Percentiles rank a stretch among this genome's conserved stretches.
Evolutionary conservation across 164 flowering plant genomes (phyloP).

Genomic region (Pachysandra terminalis): DNA sequence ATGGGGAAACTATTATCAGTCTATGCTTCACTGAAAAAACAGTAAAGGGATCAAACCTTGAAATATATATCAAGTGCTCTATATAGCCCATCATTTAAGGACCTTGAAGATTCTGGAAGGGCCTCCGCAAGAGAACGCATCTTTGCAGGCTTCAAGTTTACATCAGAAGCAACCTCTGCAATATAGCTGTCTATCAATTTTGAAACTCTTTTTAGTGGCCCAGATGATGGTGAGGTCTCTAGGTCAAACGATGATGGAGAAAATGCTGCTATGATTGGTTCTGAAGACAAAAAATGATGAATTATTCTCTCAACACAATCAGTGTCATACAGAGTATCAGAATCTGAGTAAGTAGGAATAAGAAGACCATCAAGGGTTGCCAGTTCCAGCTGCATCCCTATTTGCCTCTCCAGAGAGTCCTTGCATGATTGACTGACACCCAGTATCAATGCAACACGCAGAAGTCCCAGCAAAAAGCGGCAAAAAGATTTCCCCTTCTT

Average conservation of each 20-base stretch:
- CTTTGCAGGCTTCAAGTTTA: conserved; percentile 76
- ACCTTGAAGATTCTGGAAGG: conserved; percentile 79
- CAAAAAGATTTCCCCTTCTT: conserved; percentile 81
- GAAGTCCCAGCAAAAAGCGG: conserved; percentile 73
- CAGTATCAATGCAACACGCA: conserved; percentile 78
- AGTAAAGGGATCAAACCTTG: conserved; percentile 53
- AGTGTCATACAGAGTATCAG: conserved; percentile 72
- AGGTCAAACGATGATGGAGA: conserved; percentile 58
- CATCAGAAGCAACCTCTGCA: conserved; percentile 94
- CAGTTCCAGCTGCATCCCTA: conserved; percentile 80
- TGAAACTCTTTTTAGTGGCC: conserved; percentile 54
- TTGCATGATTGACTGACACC: conserved; percentile 52
- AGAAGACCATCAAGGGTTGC: conserved; percentile 78
- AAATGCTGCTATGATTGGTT: conserved; percentile 33
- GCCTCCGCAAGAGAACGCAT: conserved; percentile 70
- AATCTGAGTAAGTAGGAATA: conserved; percentile 79
- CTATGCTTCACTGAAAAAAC: neutral
- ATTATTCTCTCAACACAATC: conserved; percentile 77
- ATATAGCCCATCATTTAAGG: conserved; percentile 88
- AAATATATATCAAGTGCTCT: conserved; percentile 90
- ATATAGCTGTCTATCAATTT: conserved; percentile 73
- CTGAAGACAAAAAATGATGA: conserved; percentile 60
- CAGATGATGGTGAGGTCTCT: conserved; percentile 57
- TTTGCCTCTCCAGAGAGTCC: conserved; percentile 63
- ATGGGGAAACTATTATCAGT: no score